Evolutionary conservation across 179 eudicot genomes (phyloP).

Genomic region (Gypsophila paniculata): DNA sequence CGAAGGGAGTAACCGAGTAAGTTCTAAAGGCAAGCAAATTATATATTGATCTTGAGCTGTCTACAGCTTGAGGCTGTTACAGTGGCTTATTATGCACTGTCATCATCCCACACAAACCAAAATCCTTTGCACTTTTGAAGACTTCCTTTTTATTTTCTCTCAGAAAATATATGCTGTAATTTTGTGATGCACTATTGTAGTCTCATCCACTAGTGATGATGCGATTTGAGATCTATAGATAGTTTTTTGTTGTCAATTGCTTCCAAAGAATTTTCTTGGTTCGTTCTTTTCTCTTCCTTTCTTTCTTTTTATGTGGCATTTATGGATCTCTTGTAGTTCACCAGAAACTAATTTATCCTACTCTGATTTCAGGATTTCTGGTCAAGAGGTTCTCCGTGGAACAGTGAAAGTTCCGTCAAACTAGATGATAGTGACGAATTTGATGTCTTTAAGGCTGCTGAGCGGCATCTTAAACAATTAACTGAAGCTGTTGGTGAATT

Average conservation of each 20-base stretch:
- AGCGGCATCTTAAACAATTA: conserved; percentile 43
- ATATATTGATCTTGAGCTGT: conserved; percentile 4
- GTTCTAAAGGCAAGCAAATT: neutral
- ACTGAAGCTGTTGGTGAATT: conserved; percentile 40
- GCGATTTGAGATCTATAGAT: neutral
- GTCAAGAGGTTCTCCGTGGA: conserved; percentile 29
- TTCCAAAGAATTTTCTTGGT: neutral
- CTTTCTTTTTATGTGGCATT: neutral
- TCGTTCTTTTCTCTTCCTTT: neutral
- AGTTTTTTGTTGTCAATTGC: neutral
- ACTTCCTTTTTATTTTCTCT: no score
- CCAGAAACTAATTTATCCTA: neutral
- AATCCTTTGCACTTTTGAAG: no score
- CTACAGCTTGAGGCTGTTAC: neutral
- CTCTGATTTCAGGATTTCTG: conserved; percentile 39
- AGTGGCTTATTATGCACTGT: neutral
- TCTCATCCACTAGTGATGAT: neutral
- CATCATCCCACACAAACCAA: no score
- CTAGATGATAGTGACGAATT: conserved; percentile 30
- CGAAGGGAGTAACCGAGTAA: no score
- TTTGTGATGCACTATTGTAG: no score
- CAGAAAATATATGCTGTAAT: no score
- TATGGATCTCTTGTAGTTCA: neutral
- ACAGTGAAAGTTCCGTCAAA: conserved; percentile 30
- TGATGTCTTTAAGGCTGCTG: conserved; percentile 35